Base-by-base conservation (phyloP, 768 basidiomycete genomes). In the Fomitopsis serialis region DNA sequence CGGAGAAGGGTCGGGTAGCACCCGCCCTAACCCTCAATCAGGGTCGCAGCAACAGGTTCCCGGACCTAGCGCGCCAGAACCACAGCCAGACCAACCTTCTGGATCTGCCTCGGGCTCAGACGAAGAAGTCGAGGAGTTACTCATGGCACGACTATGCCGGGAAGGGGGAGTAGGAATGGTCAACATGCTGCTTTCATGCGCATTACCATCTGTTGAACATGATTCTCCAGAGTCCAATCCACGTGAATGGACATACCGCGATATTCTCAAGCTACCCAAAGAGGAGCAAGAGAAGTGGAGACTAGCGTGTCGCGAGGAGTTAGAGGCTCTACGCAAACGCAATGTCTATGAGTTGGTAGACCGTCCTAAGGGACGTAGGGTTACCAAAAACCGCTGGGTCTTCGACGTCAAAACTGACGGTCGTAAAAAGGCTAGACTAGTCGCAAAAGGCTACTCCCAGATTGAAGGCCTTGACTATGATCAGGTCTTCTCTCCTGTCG, bases 391-490 rank as follows among this genome's bases (percentile, higher is more conserved):
- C 35, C 50, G 45, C 50, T 69, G 67, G 66, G 68, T 70, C 17
- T 69, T 60, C 50, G 46, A 55, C 7, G 24, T 57, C 29, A 71
- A 70, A 54, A 29, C 54, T 23, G 61, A 69, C 42, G 55, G 47
- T 15, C 51, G 57, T 23, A 61, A 62, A 15, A 54, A 56, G 21
- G 66, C 63, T 0, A 42, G 68, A 13, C 51, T 71, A 13, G 68
- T 69, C 9, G 70, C 68, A 1, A 61, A 64, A 47, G 71, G 71
- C 0, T 70, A 61, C 59, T 53, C 61, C 1, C 72, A 71, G 47
- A 53, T 66, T 1, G 55, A 51, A n/a, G 68, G 68, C 17, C 29
- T n/a, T 64, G 65, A 68, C 52, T 67, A 54, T 54, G 44, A 58
- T 47, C 50, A 68, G 50, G 63, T 59, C 1, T 69, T 66, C 50